Conservation (phyloP, 352 stramenopile genomes). For the Pythium aquatile region DNA sequence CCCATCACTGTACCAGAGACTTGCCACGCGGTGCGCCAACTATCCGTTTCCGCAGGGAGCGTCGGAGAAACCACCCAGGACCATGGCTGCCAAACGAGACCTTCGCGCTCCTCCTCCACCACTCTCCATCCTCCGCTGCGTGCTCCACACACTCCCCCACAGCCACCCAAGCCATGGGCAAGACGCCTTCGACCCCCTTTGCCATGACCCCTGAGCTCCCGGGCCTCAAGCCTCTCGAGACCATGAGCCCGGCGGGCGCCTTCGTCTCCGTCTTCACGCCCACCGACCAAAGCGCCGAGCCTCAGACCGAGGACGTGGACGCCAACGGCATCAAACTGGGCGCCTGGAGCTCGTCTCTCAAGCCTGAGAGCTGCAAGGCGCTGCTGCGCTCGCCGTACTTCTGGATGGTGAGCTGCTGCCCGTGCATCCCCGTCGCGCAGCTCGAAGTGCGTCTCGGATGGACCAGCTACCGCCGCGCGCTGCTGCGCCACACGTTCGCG, state of each 20-base stretch:
- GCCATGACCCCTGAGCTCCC: slow-evolving; percentile 1
- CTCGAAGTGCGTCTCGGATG: slow-evolving; percentile 23
- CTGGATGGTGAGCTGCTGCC: slow-evolving; percentile 25
- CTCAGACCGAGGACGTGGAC: slow-evolving; percentile 20
- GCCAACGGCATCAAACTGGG: slow-evolving; percentile 27
- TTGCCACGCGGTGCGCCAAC: not conserved
- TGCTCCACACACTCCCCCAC: not conserved
- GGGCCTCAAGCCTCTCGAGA: slow-evolving; percentile 7
- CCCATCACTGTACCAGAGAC: not conserved
- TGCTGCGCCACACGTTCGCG: slow-evolving; percentile 13
- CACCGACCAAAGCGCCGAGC: slow-evolving; percentile 11
- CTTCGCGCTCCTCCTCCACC: not conserved
- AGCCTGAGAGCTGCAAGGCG: slow-evolving; percentile 4
- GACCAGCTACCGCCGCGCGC: slow-evolving; percentile 13
- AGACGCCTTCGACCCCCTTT: not conserved
- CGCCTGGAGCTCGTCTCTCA: slow-evolving; percentile 3
- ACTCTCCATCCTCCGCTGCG: not conserved
- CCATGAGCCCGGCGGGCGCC: slow-evolving; percentile 18
- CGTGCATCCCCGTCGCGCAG: slow-evolving; percentile 24
- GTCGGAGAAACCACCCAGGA: not conserved
- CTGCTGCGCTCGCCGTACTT: slow-evolving; percentile 15
- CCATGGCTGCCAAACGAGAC: not conserved
- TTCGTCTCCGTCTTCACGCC: slow-evolving; percentile 28
- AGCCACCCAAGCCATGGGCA: not conserved
- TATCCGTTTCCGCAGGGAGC: not conserved